phyloP scores from a whole-genome alignment of 495 filamentous ascomycete genomes.

The Chlorociboria aeruginascens region DNA sequence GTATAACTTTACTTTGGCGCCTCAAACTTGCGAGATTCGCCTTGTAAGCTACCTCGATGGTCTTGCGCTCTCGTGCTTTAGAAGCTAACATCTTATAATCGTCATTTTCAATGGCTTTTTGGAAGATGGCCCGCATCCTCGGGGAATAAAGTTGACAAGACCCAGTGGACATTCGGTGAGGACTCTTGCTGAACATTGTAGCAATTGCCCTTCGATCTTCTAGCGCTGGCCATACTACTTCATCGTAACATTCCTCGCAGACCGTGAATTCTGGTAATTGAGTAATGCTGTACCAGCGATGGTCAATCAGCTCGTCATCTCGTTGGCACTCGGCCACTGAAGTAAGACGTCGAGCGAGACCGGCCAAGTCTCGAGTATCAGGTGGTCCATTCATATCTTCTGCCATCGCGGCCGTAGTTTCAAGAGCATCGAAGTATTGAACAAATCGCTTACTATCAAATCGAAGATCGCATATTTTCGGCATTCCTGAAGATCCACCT shows the following conservation, averaged over 20 bases:
- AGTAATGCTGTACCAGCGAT: conserved; percentile 51
- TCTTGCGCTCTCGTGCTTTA: conserved; percentile 19
- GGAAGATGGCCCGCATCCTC: conserved; percentile 46
- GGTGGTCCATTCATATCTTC: conserved; percentile 25
- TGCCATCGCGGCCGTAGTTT: conserved; percentile 39
- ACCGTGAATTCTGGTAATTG: conserved; percentile 51
- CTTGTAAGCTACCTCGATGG: conserved; percentile 12
- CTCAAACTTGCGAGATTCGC: conserved; percentile 10
- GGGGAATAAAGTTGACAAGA: conserved; percentile 50
- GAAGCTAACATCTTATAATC: conserved; percentile 34
- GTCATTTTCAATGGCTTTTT: conserved; percentile 37
- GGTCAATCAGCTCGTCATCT: conserved; percentile 33
- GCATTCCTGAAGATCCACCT: conserved; percentile 15
- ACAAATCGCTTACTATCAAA: conserved; percentile 41
- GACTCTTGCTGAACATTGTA: conserved; percentile 11
- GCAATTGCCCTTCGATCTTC: conserved; percentile 14
- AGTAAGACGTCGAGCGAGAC: conserved; percentile 38
- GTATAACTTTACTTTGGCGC: background rate
- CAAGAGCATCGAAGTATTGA: conserved; percentile 51
- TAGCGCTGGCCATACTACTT: conserved; percentile 17
- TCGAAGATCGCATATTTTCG: conserved; percentile 36
- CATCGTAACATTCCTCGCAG: conserved; percentile 45
- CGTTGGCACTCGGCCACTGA: conserved; percentile 41
- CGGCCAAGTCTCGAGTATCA: conserved; percentile 36
- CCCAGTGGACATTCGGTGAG: conserved; percentile 4